Evolutionary conservation across 768 basidiomycete species (phyloP), one percentile per base, ranked within the genome.

Genomic region (Pleurotus tuber-regium): DNA sequence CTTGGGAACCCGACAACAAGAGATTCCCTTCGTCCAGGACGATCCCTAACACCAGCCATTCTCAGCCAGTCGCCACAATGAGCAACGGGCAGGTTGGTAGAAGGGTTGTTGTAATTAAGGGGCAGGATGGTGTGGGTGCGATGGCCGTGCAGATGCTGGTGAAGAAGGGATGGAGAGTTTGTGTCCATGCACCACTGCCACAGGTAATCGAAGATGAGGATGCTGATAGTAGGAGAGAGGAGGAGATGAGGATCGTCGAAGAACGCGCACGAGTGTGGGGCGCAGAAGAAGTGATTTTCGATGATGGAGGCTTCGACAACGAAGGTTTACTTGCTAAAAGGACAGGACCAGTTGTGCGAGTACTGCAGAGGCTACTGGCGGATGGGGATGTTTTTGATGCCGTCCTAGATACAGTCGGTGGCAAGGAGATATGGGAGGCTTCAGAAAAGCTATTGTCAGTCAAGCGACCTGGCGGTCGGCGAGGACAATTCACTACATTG

Each of bases 321-420:
- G 67, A 64, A 6, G 54, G 50, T 12, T 70, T 67, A 38, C 74
- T 68, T 43, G 78, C 31, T 1, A 48, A 24, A 24, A n/a, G 79
- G 6, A 63, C 76, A 2, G 77, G 75, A 3, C 73, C 76, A 19
- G 71, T 71, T 46, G 72, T 77, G 10, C 63, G 78, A 43, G 78
- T 86, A 26, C 66, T 87, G 26, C 77, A 77, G 49, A 66, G 75
- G 50, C 60, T 84, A 16, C 67, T 68, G 21, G 72, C 68, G 41
- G 82, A 82, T 42, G 80, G 79, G 19, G 78, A 80, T 53, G 67
- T 70, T 28, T 88, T 94, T 64, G 92, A 95, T 62, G 87, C 83
- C 18, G 78, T 97, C 2, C 65, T 95, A 54, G 94, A 96, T 64
- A 88, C 87, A 1, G 69, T 91, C 14, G 93, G 93, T 3, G 91